Base-by-base conservation (phyloP, 495 filamentous ascomycete species). In the Viridothelium virens region DNA sequence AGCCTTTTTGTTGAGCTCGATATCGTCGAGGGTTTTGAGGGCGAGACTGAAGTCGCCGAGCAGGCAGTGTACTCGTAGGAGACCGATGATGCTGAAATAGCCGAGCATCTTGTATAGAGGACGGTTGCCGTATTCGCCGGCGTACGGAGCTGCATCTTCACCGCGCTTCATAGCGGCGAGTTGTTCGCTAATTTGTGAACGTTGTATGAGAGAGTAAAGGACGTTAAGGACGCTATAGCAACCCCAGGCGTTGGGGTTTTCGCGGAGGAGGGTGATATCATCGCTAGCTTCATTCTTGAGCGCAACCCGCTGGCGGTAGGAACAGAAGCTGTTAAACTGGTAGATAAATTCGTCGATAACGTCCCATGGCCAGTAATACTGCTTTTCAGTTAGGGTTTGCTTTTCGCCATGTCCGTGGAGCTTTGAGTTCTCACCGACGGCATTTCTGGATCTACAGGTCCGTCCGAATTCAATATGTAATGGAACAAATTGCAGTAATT, bases 341-440 rank as follows among this genome's bases (percentile, higher is more conserved):
- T 98, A 98, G 79, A 98, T 97, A 81, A 98, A 98, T 75, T 98
- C 94, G 74, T 98, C 94, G 78, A 98, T 97, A 67, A 97, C 95
- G 79, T 98, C 94, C 94, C 95, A 98, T 18, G 94, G 95, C 94
- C 94, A 98, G 81, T 91, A 96, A 79, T 96, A 92, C 94, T 98
- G 78, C 46, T 12, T 12, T 66, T 67, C 25, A 47, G 48, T 36
- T 41, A 46, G 25, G 25, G 25, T 25, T 25, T 25, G 25, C 25
- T 25, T 25, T 25, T 56, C 5, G 1, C 34, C 9, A 16, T 62
- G 31, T 16, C 33, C 9, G 10, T 36, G 9, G 1, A 38, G 64
- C 50, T 3, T 7, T 5, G 48, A 33, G 33, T 16, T 48, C 78
- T 70, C 69, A 97, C 94, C 75, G 92, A 96, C 69, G 94, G 94